phyloP scores from a whole-genome alignment of 169 alveolate species.

The Eimeria necatrix region DNA sequence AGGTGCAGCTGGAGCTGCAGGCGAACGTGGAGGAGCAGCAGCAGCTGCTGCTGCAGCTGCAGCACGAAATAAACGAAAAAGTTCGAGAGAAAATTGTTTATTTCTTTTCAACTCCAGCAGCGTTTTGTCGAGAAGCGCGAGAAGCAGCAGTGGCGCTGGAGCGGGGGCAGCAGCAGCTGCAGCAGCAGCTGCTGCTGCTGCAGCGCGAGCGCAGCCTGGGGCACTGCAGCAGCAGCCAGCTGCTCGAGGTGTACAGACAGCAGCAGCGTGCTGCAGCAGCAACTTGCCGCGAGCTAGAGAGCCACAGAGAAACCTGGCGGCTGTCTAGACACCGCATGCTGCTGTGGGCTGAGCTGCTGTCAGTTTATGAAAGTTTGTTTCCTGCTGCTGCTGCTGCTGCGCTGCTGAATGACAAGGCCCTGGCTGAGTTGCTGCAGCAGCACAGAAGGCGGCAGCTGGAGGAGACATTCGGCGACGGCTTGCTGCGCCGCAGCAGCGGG shows the following conservation, averaged over 20 bases:
- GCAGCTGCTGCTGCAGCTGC: conserved; percentile 67
- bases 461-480: not conserved
- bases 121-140: conserved; percentile 31
- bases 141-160: conserved; percentile 49
- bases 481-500: conserved; percentile 1
- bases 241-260: conserved; percentile 30
- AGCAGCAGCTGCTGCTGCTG: conserved; percentile 72
- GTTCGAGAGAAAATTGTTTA: conserved; percentile 1
- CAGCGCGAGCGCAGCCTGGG: conserved; percentile 10
- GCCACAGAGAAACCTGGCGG: conserved; percentile 61
- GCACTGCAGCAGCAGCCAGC: not conserved
- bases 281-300: not conserved
- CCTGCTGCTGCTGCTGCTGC: conserved; percentile 71
- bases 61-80: not conserved
- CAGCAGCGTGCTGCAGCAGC: conserved; percentile 72
- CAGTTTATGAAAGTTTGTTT: not conserved
- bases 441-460: conserved; percentile 51
- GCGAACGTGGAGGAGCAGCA: conserved; percentile 58
- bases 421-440: conserved; percentile 61
- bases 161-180: not conserved
- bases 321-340: conserved; percentile 42
- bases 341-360: conserved; percentile 59
- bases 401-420: conserved; percentile 34
- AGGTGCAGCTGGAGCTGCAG: conserved; percentile 10
- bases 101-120: conserved; percentile 16